These are phyloP conservation scores for Moesziomyces sp. DNA, from an alignment of 1,284 basidiomycete species.

Conservation along the genomic window DNA sequence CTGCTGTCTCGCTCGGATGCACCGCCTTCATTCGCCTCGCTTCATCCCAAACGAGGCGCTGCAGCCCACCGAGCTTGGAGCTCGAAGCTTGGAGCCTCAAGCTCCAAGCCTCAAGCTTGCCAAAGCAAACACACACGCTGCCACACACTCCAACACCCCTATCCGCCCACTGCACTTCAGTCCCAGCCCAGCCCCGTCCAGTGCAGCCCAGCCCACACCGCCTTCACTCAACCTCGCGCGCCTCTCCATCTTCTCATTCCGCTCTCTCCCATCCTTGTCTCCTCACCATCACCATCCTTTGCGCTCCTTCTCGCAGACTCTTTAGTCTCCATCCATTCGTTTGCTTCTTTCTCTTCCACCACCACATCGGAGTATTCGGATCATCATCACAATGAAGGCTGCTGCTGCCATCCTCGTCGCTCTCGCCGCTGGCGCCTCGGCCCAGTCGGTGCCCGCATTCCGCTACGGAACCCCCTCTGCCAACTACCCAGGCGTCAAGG, in stretches of 20 bases:
- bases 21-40: too few relatives aligned
- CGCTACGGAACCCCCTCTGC: constrained; percentile 57
- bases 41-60: too few relatives aligned
- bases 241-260: background rate
- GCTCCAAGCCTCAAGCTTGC: too few relatives aligned
- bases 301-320: constrained; percentile 1
- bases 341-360: constrained; percentile 1
- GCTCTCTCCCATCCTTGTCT: constrained; percentile 2
- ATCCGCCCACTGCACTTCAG: background rate
- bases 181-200: too few relatives aligned
- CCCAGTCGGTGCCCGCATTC: constrained; percentile 49
- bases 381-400: constrained; percentile 29
- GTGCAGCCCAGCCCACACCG: too few relatives aligned
- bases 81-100: too few relatives aligned
- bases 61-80: too few relatives aligned
- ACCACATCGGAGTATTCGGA: background rate
- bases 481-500: constrained; percentile 57
- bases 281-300: constrained; percentile 7
- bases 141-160: too few relatives aligned
- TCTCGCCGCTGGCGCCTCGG: constrained; percentile 36
- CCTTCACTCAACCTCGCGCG: background rate
- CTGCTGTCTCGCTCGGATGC: too few relatives aligned
- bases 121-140: too few relatives aligned
- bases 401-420: constrained; percentile 35
- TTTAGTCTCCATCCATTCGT: constrained; percentile 1